Conservation (phyloP, 805 yeast species). For the Hanseniaspora thailandica region DNA sequence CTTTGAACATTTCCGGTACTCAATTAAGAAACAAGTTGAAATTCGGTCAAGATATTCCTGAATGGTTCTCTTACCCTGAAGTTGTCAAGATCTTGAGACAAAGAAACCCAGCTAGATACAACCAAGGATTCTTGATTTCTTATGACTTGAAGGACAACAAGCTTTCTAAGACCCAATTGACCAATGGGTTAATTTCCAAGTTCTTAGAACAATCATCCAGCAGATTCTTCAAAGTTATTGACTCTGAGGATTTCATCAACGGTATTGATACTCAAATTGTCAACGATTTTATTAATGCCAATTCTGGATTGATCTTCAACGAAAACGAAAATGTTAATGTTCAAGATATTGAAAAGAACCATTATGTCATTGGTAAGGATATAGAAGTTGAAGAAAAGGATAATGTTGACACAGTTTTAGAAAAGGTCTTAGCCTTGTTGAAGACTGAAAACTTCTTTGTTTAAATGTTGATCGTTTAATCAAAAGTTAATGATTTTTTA, state of each 20-base stretch:
- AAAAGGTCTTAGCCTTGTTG: conserved; percentile 57
- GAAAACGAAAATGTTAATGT: conserved; percentile 14
- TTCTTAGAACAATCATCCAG: conserved; percentile 82
- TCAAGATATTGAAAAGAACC: conserved; percentile 25
- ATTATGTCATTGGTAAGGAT: conserved; percentile 35
- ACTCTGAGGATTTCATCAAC: conserved; percentile 52
- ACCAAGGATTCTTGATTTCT: conserved; percentile 77
- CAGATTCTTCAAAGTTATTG: conserved; percentile 50
- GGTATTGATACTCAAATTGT: conserved; percentile 28
- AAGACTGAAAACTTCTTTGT: conserved; percentile 75
- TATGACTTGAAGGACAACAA: conserved; percentile 35
- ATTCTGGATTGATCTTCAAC: conserved; percentile 76
- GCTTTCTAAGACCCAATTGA: conserved; percentile 51
- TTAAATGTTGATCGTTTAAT: conserved; percentile 28
- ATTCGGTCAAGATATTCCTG: conserved; percentile 82
- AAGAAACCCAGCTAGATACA: conserved; percentile 80
- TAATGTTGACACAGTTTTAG: conserved; percentile 58
- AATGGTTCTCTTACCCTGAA: conserved; percentile 95
- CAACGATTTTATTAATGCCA: conserved; percentile 48
- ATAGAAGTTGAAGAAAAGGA: conserved; percentile 44
- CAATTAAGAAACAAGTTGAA: conserved; percentile 79
- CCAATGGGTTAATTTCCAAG: conserved; percentile 78
- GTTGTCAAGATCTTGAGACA: conserved; percentile 85
- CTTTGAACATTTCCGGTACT: conserved; percentile 88
- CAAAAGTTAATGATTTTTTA: not conserved